Base-by-base conservation (phyloP, 2,329 filamentous ascomycete genomes). In the Cytospora schulzeri region DNA sequence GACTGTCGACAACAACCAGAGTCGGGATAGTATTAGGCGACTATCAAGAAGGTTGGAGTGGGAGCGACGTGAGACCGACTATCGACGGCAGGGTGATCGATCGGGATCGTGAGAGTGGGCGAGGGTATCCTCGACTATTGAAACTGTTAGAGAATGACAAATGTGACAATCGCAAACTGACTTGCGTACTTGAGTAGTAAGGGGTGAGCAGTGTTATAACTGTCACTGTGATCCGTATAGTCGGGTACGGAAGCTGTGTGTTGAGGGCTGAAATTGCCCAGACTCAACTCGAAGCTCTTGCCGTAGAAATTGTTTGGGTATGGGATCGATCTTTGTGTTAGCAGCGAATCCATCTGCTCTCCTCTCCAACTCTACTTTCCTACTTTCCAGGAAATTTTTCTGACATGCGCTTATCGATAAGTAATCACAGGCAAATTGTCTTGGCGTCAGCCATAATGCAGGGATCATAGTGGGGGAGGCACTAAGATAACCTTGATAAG, bases 401-500 rank as follows among this genome's bases (percentile, higher is more conserved):
- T 48, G 45, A 19, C n/a, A 48, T 14, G 22, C 22, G 45, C 45
- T 48, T 48, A 48, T 48, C 45, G 45, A 48, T 48, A 48, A n/a
- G n/a, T n/a, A n/a, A n/a, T n/a, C n/a, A n/a, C n/a, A n/a, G n/a
- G n/a, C n/a, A 41, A 29, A 3, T 28, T 17, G 35, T 56, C 52
- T 56, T 53, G 52, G 48, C 48, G 55, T 45, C 3, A 24, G 15
- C 8, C 19, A 53, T 38, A 28, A n/a, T 62, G n/a, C 31, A 64
- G 62, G 62, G 65, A 67, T 66, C 38, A 45, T 2, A 45, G 38
- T 33, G 50, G 33, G 22, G 29, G 7, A 2, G 2, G 29, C 55
- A 56, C 62, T 67, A 65, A 67, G 65, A 67, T 67, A 67, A 67
- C 62, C 62, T 67, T 67, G 63, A 60, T 60, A 60, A 41, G 26